Evolutionary conservation across 2,329 filamentous ascomycete genomes (phyloP).

Genomic region (Hysterium pulicare): DNA sequence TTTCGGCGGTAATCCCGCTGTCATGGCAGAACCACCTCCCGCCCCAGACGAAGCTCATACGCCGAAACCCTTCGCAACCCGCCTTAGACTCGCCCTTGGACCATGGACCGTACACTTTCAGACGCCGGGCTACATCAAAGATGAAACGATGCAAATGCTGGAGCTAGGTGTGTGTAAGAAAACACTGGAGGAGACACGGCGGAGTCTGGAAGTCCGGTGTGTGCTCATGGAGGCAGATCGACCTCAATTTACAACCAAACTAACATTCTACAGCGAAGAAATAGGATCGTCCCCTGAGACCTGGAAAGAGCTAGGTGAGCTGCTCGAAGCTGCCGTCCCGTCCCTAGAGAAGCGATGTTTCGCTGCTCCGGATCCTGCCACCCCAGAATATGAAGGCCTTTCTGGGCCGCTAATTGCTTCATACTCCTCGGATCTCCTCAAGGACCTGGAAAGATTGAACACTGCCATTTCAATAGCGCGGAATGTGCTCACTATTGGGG

Average conservation of each 20-base stretch:
- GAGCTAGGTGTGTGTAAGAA: conserved; percentile 55
- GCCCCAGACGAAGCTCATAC: not conserved
- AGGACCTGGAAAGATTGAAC: conserved; percentile 62
- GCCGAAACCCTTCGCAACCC: conserved; percentile 39
- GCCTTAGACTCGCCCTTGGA: conserved; percentile 45
- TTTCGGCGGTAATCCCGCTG: not conserved
- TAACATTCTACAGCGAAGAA: conserved; percentile 45
- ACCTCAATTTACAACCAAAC: not conserved
- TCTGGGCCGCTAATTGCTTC: conserved; percentile 60
- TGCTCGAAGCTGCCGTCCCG: conserved; percentile 58
- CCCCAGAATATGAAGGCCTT: conserved; percentile 56
- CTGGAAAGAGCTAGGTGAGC: conserved; percentile 58
- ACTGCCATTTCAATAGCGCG: conserved; percentile 60
- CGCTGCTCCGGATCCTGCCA: conserved; percentile 55
- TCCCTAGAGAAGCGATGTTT: conserved; percentile 62
- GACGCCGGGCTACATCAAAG: conserved; percentile 57
- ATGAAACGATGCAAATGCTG: conserved; percentile 57
- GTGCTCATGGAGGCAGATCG: conserved; percentile 6
- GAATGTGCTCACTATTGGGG: conserved; percentile 60
- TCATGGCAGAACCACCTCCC: not conserved
- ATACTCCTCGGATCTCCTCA: conserved; percentile 56
- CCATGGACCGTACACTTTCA: conserved; percentile 59
- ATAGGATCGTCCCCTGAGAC: conserved; percentile 55
- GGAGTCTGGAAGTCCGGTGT: conserved; percentile 53
- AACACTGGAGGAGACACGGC: conserved; percentile 57